Conservation (phyloP, 305 asterid species). For the Plantago coronopus region DNA sequence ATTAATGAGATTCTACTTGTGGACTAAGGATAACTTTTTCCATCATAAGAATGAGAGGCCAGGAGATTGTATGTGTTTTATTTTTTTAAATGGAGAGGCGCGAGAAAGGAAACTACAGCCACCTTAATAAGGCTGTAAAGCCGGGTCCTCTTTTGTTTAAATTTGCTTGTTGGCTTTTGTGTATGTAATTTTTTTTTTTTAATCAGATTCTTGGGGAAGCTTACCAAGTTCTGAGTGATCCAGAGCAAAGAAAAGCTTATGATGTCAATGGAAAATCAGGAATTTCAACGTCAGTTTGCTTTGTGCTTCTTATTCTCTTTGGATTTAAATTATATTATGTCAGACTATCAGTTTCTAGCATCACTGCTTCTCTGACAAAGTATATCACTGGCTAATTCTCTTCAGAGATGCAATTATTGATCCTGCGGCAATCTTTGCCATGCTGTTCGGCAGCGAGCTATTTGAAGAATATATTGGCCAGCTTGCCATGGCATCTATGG, state of each 20-base stretch:
- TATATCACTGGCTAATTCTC: slow-evolving; percentile 22
- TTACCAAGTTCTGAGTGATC: slow-evolving; percentile 94
- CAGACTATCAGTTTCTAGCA: slow-evolving; percentile 10
- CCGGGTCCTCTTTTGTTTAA: slow-evolving; percentile 16
- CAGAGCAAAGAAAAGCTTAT: slow-evolving; percentile 84
- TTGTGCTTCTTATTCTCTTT: slow-evolving; percentile 18
- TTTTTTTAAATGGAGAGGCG: background rate
- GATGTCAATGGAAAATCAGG: slow-evolving; percentile 93
- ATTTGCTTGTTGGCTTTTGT: slow-evolving; percentile 23
- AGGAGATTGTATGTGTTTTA: background rate
- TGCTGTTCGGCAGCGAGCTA: slow-evolving; percentile 98
- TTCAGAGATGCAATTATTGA: slow-evolving; percentile 92
- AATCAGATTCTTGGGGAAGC: slow-evolving; percentile 96
- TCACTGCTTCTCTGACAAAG: slow-evolving; percentile 9
- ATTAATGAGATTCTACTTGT: background rate
- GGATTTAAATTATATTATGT: slow-evolving; percentile 11
- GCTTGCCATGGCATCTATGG: slow-evolving; percentile 99
- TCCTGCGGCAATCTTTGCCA: slow-evolving; percentile 98
- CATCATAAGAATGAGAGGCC: background rate
- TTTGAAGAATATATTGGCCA: slow-evolving; percentile 98
- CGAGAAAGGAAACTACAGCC: background rate
- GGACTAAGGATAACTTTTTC: background rate
- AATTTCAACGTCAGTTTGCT: slow-evolving; percentile 72
- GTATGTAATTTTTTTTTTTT: slow-evolving; percentile 19
- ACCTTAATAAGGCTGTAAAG: background rate